Evolutionary conservation across 345 rosid species (phyloP).

Genomic region (Melaleuca alternifolia): DNA sequence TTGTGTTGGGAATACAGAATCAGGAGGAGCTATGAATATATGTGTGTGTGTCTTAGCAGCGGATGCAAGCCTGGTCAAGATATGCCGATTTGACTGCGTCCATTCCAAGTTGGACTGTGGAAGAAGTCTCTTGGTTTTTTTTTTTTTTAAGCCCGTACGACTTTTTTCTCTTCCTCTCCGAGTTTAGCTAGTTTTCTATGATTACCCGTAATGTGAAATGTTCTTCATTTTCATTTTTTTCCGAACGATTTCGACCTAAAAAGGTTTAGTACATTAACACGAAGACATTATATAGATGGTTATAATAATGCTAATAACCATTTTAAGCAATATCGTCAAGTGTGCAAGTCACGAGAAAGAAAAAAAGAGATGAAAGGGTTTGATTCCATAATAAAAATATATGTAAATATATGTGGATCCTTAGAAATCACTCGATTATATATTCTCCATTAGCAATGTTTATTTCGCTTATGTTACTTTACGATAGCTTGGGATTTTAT

Average conservation of each 20-base stretch:
- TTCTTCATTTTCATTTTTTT: not conserved
- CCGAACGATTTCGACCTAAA: not conserved
- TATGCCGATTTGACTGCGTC: not conserved
- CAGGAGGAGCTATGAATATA: not conserved
- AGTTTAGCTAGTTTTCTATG: not conserved
- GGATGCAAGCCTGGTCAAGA: not conserved
- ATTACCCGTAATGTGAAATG: not conserved
- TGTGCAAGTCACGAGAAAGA: not conserved
- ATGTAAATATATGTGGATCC: not conserved
- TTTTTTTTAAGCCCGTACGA: not conserved
- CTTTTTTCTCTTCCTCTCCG: not conserved
- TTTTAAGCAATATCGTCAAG: not conserved
- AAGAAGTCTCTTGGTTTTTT: not conserved
- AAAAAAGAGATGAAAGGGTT: not conserved
- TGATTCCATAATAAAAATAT: rapidly evolving
- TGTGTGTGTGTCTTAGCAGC: not conserved
- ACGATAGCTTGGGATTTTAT: not conserved
- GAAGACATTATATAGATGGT: not conserved
- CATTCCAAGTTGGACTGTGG: not conserved
- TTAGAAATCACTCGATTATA: not conserved
- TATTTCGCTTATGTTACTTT: not conserved
- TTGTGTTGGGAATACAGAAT: not conserved
- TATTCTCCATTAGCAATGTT: rapidly evolving
- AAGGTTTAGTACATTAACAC: not conserved
- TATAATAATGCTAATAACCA: not conserved